Base-by-base conservation (phyloP, 2,329 filamentous ascomycete genomes). In the Colletotrichum eleusines region DNA sequence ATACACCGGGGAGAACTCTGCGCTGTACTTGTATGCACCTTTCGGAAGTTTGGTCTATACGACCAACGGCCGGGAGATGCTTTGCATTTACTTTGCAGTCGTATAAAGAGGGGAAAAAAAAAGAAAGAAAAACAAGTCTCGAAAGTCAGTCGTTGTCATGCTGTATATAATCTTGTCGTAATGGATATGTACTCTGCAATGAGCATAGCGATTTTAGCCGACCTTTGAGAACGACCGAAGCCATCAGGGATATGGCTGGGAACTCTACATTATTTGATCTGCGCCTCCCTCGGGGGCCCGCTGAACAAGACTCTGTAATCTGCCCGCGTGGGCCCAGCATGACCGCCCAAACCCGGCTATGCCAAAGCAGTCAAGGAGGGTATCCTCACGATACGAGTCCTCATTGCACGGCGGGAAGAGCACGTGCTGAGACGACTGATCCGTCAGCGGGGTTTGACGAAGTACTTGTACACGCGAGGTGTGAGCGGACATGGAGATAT, bases 241-340 rank as follows among this genome's bases (percentile, higher is more conserved):
- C 26, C 40, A 26, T 42, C 67, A 50, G 53, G 40, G 54, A 55
- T 69, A 46, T 31, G 66, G 62, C 54, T 42, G 54, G 46, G 55
- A 50, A 16, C 28, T 9, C 54, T 40, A 46, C n/a, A 54, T 54
- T 28, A 61, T 54, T 60, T 60, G 67, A 61, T 60, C 55, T 61
- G 40, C 63, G 46, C 54, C 46, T 28, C 28, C 11, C 38, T 48
- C 35, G 12, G 50, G 42, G 42, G 33, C 63, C 67, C 67, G 67
- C 67, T 66, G 55, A 70, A 70, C 67, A 70, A 70, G 67, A 70
- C 62, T 66, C 20, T 61, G 48, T 40, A 40, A 51, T 28, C 40
- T 63, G 62, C 33, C 35, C 42, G 26, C 51, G 68, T 53, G 57
- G 63, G 57, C 51, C 9, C 31, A 40, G n/a, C n/a, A n/a, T n/a